phyloP scores from a whole-genome alignment of 2,329 filamentous ascomycete species.

The Phyllosticta ampelicida region DNA sequence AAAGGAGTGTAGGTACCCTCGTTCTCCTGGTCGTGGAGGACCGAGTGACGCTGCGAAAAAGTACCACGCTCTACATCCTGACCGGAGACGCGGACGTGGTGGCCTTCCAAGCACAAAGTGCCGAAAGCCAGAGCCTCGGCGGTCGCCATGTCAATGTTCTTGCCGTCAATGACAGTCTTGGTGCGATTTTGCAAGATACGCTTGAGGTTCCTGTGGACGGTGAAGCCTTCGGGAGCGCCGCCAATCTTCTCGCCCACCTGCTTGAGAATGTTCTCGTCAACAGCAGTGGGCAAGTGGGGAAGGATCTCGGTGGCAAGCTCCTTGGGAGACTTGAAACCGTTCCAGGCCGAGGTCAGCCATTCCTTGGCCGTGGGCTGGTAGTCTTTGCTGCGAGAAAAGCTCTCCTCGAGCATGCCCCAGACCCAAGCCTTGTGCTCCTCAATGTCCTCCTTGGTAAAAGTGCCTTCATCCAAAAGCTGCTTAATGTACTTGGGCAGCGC shows the following conservation, averaged over 20 bases:
- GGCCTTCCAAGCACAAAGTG: slow-evolving; percentile 78
- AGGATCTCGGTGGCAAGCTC: slow-evolving; percentile 90
- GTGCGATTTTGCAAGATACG: slow-evolving; percentile 83
- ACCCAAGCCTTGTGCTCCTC: slow-evolving; percentile 99
- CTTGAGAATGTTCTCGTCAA: slow-evolving; percentile 61
- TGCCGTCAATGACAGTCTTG: slow-evolving; percentile 84
- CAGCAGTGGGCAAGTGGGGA: slow-evolving; percentile 78
- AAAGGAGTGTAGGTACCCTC: slow-evolving; percentile 90
- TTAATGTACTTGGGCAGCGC: slow-evolving; percentile 87
- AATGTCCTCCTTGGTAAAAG: slow-evolving; percentile 93
- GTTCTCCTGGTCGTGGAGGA: slow-evolving; percentile 93
- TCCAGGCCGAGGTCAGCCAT: slow-evolving; percentile 98
- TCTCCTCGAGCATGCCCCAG: slow-evolving; percentile 97
- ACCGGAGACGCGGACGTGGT: slow-evolving; percentile 94
- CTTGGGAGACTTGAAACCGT: slow-evolving; percentile 98
- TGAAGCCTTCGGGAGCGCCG: slow-evolving; percentile 70
- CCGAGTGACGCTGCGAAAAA: slow-evolving; percentile 94
- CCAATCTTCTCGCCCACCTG: slow-evolving; percentile 77
- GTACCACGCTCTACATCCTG: slow-evolving; percentile 99
- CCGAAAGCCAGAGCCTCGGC: slow-evolving; percentile 94
- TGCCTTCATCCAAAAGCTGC: slow-evolving; percentile 82
- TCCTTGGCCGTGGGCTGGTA: slow-evolving; percentile 95
- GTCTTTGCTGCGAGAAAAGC: slow-evolving; percentile 93
- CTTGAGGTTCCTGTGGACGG: slow-evolving; percentile 89
- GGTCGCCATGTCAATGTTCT: slow-evolving; percentile 96